Base-by-base conservation (phyloP, 257 asterid genomes). In the Capsicum baccatum region DNA sequence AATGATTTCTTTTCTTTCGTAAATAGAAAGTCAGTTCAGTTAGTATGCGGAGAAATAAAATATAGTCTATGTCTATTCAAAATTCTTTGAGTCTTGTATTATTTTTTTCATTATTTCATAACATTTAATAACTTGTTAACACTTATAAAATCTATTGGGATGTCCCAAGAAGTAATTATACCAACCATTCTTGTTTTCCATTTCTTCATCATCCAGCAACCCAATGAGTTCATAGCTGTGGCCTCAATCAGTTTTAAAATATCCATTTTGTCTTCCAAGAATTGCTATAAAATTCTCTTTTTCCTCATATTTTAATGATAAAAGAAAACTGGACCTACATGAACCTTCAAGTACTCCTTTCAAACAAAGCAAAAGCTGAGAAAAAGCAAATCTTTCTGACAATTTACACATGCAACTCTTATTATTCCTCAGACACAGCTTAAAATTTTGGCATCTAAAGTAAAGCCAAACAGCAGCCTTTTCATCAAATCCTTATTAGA, bases 311-410 rank as follows among this genome's bases (percentile, higher is more conserved):
- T 79, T 33, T 26, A 33, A 56, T 79, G 50, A 79, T 58, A 55
- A 3, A 79, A 17, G 19, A 1, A 35, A 37, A 47, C 44, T 16
- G 71, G 83, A 37, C 83, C 71, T 80, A 80, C 83, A 39, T 80
- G 70, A 76, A 76, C 63, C 64, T 69, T 76, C 63, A 76, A 76
- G 48, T 8, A 76, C 81, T 76, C 52, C 63, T 76, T 76, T 52
- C 26, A 76, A 76, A 76, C 81, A 76, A 76, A 76, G 81, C 63
- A 76, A 76, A 76, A 76, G 81, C 81, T 52, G 63, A 52, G 42
- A 21, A 76, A 48, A 76, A 76, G 81, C 81, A 76, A 76, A 50
- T 17, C 63, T 76, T 76, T 76, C 81, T 76, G 81, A 76, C 81
- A 54, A 76, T 52, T 19, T 52, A 26, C 64, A 76, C 81, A 76